A percentile compares a stretch with the other conserved stretches of the same genome.
These are phyloP conservation scores for Dactylellina haptotyla DNA, from an alignment of 2,329 filamentous ascomycete genomes.

Conservation along the genomic window DNA sequence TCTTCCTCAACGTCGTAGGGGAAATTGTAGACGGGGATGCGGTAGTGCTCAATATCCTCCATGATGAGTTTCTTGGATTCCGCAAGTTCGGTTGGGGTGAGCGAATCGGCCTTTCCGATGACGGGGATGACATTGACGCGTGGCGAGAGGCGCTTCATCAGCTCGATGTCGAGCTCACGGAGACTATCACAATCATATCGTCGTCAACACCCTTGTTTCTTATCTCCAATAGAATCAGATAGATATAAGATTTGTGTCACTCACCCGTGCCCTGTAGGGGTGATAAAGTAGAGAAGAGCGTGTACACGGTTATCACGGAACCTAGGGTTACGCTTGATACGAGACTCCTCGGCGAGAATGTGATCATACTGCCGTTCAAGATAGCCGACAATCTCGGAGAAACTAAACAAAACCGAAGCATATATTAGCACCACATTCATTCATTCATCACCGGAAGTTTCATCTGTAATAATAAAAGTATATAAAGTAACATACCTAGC, in stretches of 20 bases:
- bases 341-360: constrained; percentile 97
- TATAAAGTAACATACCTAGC: constrained; percentile 73
- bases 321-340: constrained; percentile 99
- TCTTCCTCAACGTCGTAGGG: constrained; percentile 99
- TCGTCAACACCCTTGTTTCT: constrained; percentile 33
- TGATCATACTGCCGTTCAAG: constrained; percentile 99
- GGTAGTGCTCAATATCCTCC: constrained; percentile 99
- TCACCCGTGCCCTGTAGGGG: constrained; percentile 92
- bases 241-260: constrained; percentile 8
- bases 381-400: constrained; percentile 96
- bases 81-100: constrained; percentile 93
- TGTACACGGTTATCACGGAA: constrained; percentile 99
- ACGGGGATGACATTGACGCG: constrained; percentile 99
- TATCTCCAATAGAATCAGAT: neutral
- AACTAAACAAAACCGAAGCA: too few species aligned
- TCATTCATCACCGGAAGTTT: constrained; percentile 19
- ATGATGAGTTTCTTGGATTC: constrained; percentile 99
- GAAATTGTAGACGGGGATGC: constrained; percentile 99
- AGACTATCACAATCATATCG: constrained; percentile 72
- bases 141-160: constrained; percentile 98
- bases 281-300: constrained; percentile 98
- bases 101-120: constrained; percentile 96
- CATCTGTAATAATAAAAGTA: constrained; percentile 19
- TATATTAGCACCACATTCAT: constrained; percentile 25
- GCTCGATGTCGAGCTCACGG: constrained; percentile 97